phyloP scores from a whole-genome alignment of 805 yeast species.

The Lachancea meyersii region DNA sequence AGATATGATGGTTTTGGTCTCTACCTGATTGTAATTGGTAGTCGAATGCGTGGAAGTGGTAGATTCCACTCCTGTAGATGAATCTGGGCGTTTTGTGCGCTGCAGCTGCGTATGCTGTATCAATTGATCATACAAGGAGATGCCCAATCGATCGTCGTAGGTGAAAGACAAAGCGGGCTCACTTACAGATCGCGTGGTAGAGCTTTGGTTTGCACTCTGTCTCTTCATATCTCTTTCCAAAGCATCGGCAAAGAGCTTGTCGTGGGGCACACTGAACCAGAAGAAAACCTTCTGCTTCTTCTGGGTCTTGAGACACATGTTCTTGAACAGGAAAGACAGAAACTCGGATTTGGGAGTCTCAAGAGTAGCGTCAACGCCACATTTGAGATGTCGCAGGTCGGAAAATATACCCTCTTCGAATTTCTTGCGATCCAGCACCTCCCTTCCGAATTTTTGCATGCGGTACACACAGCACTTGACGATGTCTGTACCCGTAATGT shows the following conservation, averaged over 20 bases:
- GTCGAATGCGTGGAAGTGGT: background rate
- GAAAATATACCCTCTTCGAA: slow-evolving; percentile 96
- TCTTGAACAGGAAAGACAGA: slow-evolving; percentile 74
- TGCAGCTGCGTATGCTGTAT: slow-evolving; percentile 34
- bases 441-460: slow-evolving; percentile 84
- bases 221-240: slow-evolving; percentile 85
- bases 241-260: slow-evolving; percentile 86
- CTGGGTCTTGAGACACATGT: slow-evolving; percentile 85
- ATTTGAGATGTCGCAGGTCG: slow-evolving; percentile 78
- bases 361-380: slow-evolving; percentile 79
- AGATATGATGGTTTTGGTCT: background rate
- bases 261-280: slow-evolving; percentile 96
- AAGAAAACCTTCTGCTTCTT: slow-evolving; percentile 95
- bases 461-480: slow-evolving; percentile 86
- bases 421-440: slow-evolving; percentile 78
- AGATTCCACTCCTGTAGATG: slow-evolving; percentile 8
- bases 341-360: slow-evolving; percentile 85
- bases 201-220: slow-evolving; percentile 51
- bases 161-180: slow-evolving; percentile 79
- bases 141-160: slow-evolving; percentile 44
- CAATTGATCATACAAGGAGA: slow-evolving; percentile 51
- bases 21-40: background rate
- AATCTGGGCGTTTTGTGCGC: slow-evolving; percentile 11
- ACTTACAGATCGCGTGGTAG: slow-evolving; percentile 64
- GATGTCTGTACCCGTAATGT: slow-evolving; percentile 92